A percentile compares a stretch with the other conserved stretches of the same genome.
These are phyloP conservation scores for Eucalyptus paniculata DNA, from an alignment of 345 rosid genomes.

Conservation along the genomic window DNA sequence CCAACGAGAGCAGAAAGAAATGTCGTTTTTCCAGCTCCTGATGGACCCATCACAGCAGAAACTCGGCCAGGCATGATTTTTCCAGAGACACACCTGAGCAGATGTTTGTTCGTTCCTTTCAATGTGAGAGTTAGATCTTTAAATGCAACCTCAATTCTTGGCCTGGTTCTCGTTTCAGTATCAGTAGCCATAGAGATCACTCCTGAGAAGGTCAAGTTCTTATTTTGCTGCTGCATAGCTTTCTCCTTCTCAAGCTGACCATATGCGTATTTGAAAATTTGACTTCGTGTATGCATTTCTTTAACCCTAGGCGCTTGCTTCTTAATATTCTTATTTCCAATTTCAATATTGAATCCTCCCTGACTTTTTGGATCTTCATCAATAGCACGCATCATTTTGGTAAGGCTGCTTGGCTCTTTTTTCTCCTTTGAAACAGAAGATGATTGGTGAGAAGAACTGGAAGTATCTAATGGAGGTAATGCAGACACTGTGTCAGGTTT, in stretches of 20 bases:
- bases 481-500: not conserved
- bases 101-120: slow-evolving; percentile 63
- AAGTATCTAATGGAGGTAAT: not conserved
- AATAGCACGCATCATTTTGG: slow-evolving; percentile 49
- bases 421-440: slow-evolving; percentile 28
- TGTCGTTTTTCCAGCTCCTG: slow-evolving; percentile 93
- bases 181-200: slow-evolving; percentile 76
- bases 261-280: slow-evolving; percentile 85
- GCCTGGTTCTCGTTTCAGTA: slow-evolving; percentile 46
- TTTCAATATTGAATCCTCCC: slow-evolving; percentile 47
- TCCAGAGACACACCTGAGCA: slow-evolving; percentile 70
- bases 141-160: slow-evolving; percentile 68
- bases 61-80: slow-evolving; percentile 85
- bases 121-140: slow-evolving; percentile 73
- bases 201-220: slow-evolving; percentile 79
- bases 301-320: slow-evolving; percentile 65
- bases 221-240: slow-evolving; percentile 53
- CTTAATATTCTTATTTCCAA: slow-evolving; percentile 44
- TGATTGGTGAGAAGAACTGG: slow-evolving; percentile 12
- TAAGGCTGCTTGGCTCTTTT: slow-evolving; percentile 36
- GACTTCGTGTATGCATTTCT: slow-evolving; percentile 63
- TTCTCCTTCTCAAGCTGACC: slow-evolving; percentile 91
- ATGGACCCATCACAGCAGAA: slow-evolving; percentile 99
- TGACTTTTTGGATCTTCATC: slow-evolving; percentile 42
- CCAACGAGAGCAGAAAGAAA: slow-evolving; percentile 84